Evolutionary conservation across 2,329 filamentous ascomycete genomes (phyloP).

Genomic region (Claviceps humidiphila): DNA sequence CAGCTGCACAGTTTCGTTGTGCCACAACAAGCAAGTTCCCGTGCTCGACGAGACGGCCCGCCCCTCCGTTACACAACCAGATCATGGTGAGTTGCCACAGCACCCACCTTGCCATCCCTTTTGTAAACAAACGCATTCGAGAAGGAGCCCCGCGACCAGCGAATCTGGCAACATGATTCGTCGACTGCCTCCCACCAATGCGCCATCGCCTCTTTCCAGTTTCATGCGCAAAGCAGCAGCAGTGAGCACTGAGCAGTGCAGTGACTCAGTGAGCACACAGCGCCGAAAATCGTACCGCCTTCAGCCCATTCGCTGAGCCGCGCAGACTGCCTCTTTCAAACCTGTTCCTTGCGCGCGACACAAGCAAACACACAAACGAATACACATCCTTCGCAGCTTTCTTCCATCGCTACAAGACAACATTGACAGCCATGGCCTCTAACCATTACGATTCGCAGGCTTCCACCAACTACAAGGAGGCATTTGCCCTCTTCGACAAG

Average conservation of each 20-base stretch:
- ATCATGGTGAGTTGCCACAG: slow-evolving; percentile 8
- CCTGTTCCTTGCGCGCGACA: neutral
- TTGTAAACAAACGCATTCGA: slow-evolving; percentile 6
- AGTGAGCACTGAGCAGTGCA: neutral
- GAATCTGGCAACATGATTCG: slow-evolving; percentile 6
- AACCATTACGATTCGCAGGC: slow-evolving; percentile 45
- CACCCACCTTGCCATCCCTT: slow-evolving; percentile 1
- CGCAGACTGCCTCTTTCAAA: too few species aligned
- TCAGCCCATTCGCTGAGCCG: too few species aligned
- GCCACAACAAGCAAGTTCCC: neutral
- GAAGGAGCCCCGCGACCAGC: slow-evolving; percentile 4
- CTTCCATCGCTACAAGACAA: neutral
- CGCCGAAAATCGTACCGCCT: too few species aligned
- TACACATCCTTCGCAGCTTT: neutral
- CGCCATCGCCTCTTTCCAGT: neutral
- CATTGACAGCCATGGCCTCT: slow-evolving; percentile 29
- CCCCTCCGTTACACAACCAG: neutral
- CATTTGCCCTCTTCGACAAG: slow-evolving; percentile 99
- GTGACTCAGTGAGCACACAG: too few species aligned
- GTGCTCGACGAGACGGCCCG: neutral
- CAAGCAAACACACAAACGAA: neutral
- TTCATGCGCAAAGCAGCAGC: neutral
- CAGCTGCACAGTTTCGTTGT: neutral
- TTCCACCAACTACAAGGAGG: slow-evolving; percentile 99
- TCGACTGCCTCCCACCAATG: neutral